Evolutionary conservation across 352 stramenopile species (phyloP).

Genomic region (Globisporangium abappressorium): DNA sequence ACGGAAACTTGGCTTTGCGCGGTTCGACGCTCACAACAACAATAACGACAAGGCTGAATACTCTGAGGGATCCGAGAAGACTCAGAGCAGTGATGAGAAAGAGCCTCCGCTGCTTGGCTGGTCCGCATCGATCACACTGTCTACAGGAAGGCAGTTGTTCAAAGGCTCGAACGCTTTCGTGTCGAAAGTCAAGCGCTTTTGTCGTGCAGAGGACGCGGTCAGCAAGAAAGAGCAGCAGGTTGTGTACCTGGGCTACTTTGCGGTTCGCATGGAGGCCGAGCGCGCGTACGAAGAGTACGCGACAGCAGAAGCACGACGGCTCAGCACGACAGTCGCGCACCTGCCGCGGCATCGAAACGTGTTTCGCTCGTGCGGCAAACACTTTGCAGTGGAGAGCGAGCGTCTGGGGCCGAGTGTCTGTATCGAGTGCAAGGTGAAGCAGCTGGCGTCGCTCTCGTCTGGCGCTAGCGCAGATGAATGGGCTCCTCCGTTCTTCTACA

Average conservation of each 20-base stretch:
- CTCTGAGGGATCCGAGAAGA: background rate
- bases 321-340: slow-evolving; percentile 63
- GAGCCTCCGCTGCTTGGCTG: slow-evolving; percentile 44
- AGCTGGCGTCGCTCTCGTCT: slow-evolving; percentile 32
- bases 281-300: slow-evolving; percentile 67
- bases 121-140: slow-evolving; percentile 67
- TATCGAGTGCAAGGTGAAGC: slow-evolving; percentile 72
- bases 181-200: slow-evolving; percentile 73
- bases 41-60: background rate
- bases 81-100: background rate
- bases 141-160: slow-evolving; percentile 60
- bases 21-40: slow-evolving; percentile 24
- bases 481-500: slow-evolving; percentile 66
- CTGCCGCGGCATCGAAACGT: slow-evolving; percentile 56
- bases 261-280: slow-evolving; percentile 63
- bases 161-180: slow-evolving; percentile 69
- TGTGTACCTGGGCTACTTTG: slow-evolving; percentile 71
- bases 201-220: slow-evolving; percentile 47
- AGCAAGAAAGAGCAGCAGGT: slow-evolving; percentile 59
- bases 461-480: slow-evolving; percentile 34
- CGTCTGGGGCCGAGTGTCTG: slow-evolving; percentile 58
- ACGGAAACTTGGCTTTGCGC: slow-evolving; percentile 45
- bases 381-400: slow-evolving; percentile 82
- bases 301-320: slow-evolving; percentile 44
- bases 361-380: slow-evolving; percentile 75